Evolutionary conservation across 2,329 filamentous ascomycete genomes (phyloP).

Genomic region (Fusarium sp.): DNA sequence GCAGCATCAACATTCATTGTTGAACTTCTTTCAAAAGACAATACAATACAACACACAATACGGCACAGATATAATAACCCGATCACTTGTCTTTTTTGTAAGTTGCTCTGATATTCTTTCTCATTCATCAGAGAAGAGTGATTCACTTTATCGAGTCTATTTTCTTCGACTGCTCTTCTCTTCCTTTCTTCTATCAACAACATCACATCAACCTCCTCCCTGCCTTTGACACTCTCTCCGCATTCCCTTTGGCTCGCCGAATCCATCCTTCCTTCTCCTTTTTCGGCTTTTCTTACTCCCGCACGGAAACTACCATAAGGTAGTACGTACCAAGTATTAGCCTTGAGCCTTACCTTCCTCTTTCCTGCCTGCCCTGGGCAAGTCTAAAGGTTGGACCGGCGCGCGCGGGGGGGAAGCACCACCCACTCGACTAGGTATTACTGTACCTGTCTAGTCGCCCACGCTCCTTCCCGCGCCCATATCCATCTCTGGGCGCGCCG

Average conservation of each 20-base stretch:
- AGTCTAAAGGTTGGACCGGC: slow-evolving; percentile 33
- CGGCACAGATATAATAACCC: background rate
- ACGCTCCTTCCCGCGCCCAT: slow-evolving; percentile 32
- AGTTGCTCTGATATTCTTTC: slow-evolving; percentile 5
- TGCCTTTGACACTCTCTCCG: background rate
- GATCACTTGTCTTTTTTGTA: background rate
- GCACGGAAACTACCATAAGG: slow-evolving; percentile 1
- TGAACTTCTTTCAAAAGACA: background rate
- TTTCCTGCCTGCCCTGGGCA: slow-evolving; percentile 15
- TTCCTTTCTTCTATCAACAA: slow-evolving; percentile 1
- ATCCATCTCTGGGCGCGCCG: slow-evolving; percentile 33
- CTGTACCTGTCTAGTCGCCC: slow-evolving; percentile 24
- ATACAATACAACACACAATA: background rate
- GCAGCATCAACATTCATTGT: slow-evolving; percentile 1
- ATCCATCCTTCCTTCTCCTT: slow-evolving; percentile 27
- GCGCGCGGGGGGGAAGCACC: slow-evolving; percentile 33
- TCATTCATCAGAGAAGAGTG: background rate
- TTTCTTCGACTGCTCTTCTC: background rate
- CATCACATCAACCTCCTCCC: background rate
- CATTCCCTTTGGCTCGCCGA: slow-evolving; percentile 7
- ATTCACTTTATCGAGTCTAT: slow-evolving; percentile 4
- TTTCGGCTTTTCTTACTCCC: slow-evolving; percentile 22
- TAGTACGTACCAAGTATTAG: slow-evolving; percentile 30
- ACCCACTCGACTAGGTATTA: slow-evolving; percentile 21
- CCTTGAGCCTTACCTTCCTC: slow-evolving; percentile 1